phyloP scores from a whole-genome alignment of 306 rosid genomes.

The Senna tora region DNA sequence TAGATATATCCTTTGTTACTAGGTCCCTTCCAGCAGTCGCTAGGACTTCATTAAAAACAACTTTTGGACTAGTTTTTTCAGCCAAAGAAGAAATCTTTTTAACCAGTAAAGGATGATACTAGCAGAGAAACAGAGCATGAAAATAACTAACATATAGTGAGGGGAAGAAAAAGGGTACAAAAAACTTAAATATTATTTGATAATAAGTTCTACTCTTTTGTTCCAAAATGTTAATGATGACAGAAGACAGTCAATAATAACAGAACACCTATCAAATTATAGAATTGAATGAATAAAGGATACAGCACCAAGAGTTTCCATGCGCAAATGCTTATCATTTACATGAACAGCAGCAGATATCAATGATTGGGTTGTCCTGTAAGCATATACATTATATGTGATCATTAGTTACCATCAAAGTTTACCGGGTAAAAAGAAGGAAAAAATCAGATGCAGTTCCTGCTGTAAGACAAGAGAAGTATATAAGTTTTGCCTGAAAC shows the following conservation, averaged over 20 bases:
- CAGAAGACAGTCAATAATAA: slow-evolving; percentile 10
- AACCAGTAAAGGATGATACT: slow-evolving; percentile 55
- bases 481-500: slow-evolving; percentile 48
- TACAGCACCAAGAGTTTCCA: slow-evolving; percentile 95
- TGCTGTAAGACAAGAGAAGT: slow-evolving; percentile 12
- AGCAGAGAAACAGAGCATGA: slow-evolving; percentile 27
- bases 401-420: slow-evolving; percentile 26
- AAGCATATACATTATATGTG: slow-evolving; percentile 44
- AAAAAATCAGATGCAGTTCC: slow-evolving; percentile 24
- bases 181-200: background rate
- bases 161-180: background rate
- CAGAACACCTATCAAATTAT: background rate
- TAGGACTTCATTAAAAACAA: slow-evolving; percentile 89
- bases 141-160: slow-evolving; percentile 3
- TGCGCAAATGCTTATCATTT: slow-evolving; percentile 83
- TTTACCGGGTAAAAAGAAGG: slow-evolving; percentile 33
- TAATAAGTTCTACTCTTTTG: slow-evolving; percentile 6
- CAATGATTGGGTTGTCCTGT: slow-evolving; percentile 88
- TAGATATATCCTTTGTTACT: slow-evolving; percentile 87
- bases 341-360: slow-evolving; percentile 78
- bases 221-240: slow-evolving; percentile 18
- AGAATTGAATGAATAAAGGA: slow-evolving; percentile 50
- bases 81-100: slow-evolving; percentile 91
- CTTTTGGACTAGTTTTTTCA: slow-evolving; percentile 80
- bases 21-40: slow-evolving; percentile 89